Base-by-base conservation (phyloP, 495 filamentous ascomycete genomes). In the Bombardia bombarda region DNA sequence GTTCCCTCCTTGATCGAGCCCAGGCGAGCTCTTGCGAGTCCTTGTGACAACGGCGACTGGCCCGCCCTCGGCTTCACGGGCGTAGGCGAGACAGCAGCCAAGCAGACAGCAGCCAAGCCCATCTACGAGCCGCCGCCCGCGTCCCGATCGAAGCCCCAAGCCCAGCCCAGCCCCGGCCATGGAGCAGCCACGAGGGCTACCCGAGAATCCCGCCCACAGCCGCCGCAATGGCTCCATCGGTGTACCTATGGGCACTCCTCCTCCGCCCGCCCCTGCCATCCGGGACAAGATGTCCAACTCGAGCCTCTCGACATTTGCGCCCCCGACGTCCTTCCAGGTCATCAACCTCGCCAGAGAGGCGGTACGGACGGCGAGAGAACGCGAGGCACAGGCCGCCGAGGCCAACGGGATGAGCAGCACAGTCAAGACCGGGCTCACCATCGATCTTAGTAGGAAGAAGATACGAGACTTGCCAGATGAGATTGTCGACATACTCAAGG, bases 401-500 rank as follows among this genome's bases (percentile, higher is more conserved):
- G 79, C 73, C 26, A 82, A 81, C 42, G 79, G 74, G 40, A 76
- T 85, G 16, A 82, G 74, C 42, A 79, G 77, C 58, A 79, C 78
- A 14, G 70, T 86, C 40, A 83, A 86, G 62, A 87, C 89, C 28
- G 77, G 77, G 19, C 70, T 94, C 48, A 95, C 90, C 12, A 82
- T 98, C 53, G 87, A 95, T 60, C 67, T 98, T 55, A 87, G 86
- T 48, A 81, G 90, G 60, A 85, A 82, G 46, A 78, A 80, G 49
- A 90, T 98, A 31, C 72, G 75, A 35, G 76, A 69, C 45, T 77
- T 98, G 53, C 90, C 90, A 1, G 85, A 90, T 32, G 84, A 90
- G 47, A 86, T 95, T 40, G 80, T 96, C 24, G 87, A 92, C 58
- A 78, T 94, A 50, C 89, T 98, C 41, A 93, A 89, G 65, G 79